Conservation (phyloP, 768 basidiomycete genomes). For the Ramaria rubella region DNA sequence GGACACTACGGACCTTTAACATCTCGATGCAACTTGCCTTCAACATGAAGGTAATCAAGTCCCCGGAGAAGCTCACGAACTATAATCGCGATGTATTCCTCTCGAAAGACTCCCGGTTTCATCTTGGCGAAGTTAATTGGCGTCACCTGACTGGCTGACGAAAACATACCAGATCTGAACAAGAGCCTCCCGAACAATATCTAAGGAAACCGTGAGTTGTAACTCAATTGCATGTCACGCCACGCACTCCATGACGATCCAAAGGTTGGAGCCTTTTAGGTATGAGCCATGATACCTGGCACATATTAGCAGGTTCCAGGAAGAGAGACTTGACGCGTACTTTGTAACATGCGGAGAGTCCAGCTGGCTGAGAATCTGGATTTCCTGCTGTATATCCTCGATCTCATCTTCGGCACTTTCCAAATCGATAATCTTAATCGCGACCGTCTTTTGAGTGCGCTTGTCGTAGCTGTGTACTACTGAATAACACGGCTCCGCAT, state of each 20-base stretch:
- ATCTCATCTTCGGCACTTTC: conserved; percentile 99
- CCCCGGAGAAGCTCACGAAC: conserved; percentile 87
- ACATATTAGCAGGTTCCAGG: conserved; percentile 10
- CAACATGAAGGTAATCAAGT: conserved; percentile 90
- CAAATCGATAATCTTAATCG: conserved; percentile 99
- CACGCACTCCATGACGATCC: conserved; percentile 97
- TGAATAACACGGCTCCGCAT: conserved; percentile 9
- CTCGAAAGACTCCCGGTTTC: conserved; percentile 96
- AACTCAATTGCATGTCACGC: conserved; percentile 4
- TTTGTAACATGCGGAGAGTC: conserved; percentile 96
- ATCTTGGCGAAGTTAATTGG: conserved; percentile 48
- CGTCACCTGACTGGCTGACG: conserved; percentile 13
- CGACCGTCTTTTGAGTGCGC: conserved; percentile 92
- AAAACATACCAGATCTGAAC: conserved; percentile 80
- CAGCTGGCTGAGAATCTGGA: conserved; percentile 93
- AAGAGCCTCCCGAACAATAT: conserved; percentile 97
- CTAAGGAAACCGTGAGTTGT: conserved; percentile 30
- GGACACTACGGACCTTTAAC: conserved; percentile 72
- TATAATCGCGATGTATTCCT: conserved; percentile 98
- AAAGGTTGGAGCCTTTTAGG: conserved; percentile 91
- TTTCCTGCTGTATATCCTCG: conserved; percentile 98
- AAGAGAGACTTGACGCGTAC: conserved; percentile 40
- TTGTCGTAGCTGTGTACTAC: conserved; percentile 71
- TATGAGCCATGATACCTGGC: conserved; percentile 89
- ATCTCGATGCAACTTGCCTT: conserved; percentile 97